Evolutionary conservation across 2,329 filamentous ascomycete genomes (phyloP), one percentile per base, ranked within the genome.

Genomic region (Laburnicola sp.): DNA sequence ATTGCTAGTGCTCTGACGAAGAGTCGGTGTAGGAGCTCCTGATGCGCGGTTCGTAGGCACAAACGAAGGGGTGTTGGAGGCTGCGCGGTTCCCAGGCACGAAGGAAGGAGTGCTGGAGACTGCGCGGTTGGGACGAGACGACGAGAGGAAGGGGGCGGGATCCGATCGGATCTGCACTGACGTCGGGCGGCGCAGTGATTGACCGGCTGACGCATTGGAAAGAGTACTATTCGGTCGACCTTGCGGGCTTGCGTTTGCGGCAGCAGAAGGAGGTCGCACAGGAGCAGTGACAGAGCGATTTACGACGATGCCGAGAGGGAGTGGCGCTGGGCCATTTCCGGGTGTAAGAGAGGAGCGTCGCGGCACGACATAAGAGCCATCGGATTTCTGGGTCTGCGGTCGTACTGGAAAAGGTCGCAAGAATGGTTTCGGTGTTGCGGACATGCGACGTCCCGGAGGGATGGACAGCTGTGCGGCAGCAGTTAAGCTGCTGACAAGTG

Each of bases 151-250:
- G 2, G 76, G 75, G 2, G 75, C 75, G 11, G 64, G 71, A 37
- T 73, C 66, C 7, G 75, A 66, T 26, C 74, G 70, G 37, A 78
- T 71, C 54, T 78, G 76, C 30, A 79, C 69, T 27, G 74, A 78
- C 11, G 68, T 68, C 9, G 76, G 76, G 16, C 76, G 72, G 37
- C 71, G 70, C 16, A 77, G 65, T 5, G 59, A 51, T 40, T 69
- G 65, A 9, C 39, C 39, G 10, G 62, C 46, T 43, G 57, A 31
- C n/a, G 47, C 9, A 39, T 55, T 36, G 38, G 41, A 57, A 6
- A 58, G 40, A n/a, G 56, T 31, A 27, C 48, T 41, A n/a, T 54
- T 40, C 23, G 53, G 53, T 2, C 55, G 47, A 3, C 62, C 56
- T 16, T 45, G 45, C n/a, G 56, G 50, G 22, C 52, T 38, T 26